These are phyloP conservation scores for Rosa multiflora DNA, from an alignment of 306 rosid species.

Conservation along the genomic window DNA sequence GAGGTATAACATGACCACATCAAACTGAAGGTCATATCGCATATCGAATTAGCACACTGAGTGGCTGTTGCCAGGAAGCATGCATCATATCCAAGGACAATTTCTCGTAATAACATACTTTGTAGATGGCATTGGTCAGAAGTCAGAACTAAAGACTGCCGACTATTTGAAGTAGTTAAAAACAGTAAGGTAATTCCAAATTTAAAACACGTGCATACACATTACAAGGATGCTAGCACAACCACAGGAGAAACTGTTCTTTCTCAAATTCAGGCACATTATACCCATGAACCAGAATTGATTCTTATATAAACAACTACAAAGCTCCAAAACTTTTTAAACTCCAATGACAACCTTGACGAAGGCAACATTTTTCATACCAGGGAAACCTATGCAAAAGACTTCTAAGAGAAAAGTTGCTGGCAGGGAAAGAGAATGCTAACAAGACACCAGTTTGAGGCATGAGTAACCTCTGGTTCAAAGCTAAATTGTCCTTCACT, in stretches of 20 bases:
- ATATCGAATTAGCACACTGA: background rate
- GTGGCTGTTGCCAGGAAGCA: background rate
- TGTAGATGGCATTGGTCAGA: background rate
- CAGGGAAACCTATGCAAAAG: background rate
- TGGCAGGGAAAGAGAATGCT: background rate
- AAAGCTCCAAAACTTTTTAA: background rate
- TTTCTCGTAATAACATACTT: background rate
- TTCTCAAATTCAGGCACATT: background rate
- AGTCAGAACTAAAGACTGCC: background rate
- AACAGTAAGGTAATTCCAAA: background rate
- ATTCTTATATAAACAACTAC: background rate
- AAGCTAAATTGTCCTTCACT: background rate
- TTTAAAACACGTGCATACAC: background rate
- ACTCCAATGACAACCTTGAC: no score
- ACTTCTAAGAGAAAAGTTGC: background rate
- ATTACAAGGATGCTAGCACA: background rate
- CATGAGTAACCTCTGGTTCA: no score
- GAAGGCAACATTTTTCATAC: constrained; percentile 4
- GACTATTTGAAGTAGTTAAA: background rate
- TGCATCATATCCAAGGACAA: background rate
- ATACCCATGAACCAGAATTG: background rate
- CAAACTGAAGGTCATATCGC: constrained; percentile 1
- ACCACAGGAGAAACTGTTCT: background rate
- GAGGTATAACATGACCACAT: background rate
- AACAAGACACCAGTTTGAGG: background rate